phyloP scores from a whole-genome alignment of 768 basidiomycete species.

The Leccinum variicolor region DNA sequence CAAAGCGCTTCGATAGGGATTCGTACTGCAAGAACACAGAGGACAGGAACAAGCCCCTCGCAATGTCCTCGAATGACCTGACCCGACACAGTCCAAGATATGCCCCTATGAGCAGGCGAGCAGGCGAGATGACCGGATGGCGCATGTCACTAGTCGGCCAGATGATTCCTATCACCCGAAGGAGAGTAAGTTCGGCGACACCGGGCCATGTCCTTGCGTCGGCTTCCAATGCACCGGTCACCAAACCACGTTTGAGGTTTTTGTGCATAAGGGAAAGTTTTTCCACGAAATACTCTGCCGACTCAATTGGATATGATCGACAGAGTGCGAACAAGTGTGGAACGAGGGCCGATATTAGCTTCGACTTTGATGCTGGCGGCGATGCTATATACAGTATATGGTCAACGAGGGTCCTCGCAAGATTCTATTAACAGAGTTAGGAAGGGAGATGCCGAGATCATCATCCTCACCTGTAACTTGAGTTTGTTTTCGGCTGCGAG shows the following conservation, averaged over 20 bases:
- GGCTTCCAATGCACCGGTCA: constrained; percentile 55
- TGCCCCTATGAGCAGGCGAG: constrained; percentile 84
- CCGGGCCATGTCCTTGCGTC: constrained; percentile 88
- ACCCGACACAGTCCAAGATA: constrained; percentile 86
- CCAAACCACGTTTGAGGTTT: constrained; percentile 82
- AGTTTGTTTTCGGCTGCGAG: constrained; percentile 88
- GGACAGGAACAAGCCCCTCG: constrained; percentile 86
- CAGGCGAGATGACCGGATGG: constrained; percentile 84
- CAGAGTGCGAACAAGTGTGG: constrained; percentile 80
- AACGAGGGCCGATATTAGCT: constrained; percentile 60
- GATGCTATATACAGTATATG: constrained; percentile 77
- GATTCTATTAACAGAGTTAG: constrained; percentile 42
- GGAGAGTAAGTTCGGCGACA: constrained; percentile 71
- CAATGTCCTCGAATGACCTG: constrained; percentile 68
- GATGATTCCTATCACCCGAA: constrained; percentile 74
- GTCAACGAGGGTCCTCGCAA: constrained; percentile 81
- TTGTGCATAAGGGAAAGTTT: constrained; percentile 92
- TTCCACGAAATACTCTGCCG: constrained; percentile 73
- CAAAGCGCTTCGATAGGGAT: constrained; percentile 73
- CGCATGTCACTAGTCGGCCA: constrained; percentile 97
- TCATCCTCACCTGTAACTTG: constrained; percentile 73
- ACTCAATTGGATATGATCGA: constrained; percentile 74
- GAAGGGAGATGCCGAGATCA: neutral
- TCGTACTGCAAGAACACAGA: constrained; percentile 87
- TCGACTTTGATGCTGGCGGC: constrained; percentile 56